Evolutionary conservation across 2,329 filamentous ascomycete genomes (phyloP).

Genomic region (Escovopsis sp.): DNA sequence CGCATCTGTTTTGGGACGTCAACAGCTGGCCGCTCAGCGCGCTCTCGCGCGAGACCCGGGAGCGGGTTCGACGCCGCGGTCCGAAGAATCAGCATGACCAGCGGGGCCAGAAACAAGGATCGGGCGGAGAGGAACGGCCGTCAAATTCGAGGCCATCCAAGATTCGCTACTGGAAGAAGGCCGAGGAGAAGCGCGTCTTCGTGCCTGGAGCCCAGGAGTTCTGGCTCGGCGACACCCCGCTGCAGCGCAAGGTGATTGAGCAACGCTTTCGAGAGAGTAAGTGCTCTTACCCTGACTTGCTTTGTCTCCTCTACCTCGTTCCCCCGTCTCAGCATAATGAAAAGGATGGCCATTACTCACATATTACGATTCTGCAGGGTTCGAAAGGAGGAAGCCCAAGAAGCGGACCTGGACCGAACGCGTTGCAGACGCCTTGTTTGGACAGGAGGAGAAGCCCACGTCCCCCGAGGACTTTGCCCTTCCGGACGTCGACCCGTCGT

Average conservation of each 20-base stretch:
- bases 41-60: slow-evolving; percentile 18
- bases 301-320: neutral
- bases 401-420: neutral
- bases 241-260: slow-evolving; percentile 15
- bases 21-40: slow-evolving; percentile 32
- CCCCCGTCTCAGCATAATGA: neutral
- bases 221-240: slow-evolving; percentile 16
- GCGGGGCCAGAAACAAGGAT: neutral
- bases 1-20: slow-evolving; percentile 26
- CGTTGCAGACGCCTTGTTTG: neutral
- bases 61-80: slow-evolving; percentile 12
- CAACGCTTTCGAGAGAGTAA: slow-evolving; percentile 2
- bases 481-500: neutral
- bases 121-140: neutral
- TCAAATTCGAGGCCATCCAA: neutral
- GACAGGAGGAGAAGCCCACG: neutral
- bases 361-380: too few relatives aligned
- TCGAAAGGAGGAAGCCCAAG: neutral
- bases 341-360: neutral
- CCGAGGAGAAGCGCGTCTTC: slow-evolving; percentile 7
- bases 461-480: neutral
- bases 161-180: slow-evolving; percentile 2
- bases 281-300: neutral
- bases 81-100: neutral
- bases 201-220: slow-evolving; percentile 12